Evolutionary conservation across 2,329 filamentous ascomycete genomes (phyloP), one percentile per base, ranked within the genome.

Genomic region (Graphiopsis chlorocephala): DNA sequence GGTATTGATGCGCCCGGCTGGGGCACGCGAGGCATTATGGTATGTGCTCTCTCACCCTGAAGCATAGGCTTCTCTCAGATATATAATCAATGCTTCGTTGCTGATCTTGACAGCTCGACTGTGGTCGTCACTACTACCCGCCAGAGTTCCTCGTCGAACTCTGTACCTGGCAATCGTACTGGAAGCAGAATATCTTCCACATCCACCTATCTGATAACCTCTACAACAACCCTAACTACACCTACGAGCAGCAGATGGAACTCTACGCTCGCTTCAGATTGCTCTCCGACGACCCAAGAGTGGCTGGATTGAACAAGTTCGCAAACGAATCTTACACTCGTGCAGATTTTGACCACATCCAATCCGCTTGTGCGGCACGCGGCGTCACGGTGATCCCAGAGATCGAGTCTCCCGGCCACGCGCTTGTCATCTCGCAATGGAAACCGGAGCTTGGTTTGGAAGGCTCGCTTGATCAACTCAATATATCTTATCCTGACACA

Each of bases 131-230:
- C 69, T 87, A 81, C 71, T 87, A 87, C 68, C 81, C 85, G 0
- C 75, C 79, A 7, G 76, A 80, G 15, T 87, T 86, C 66, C 69
- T 87, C 17, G 77, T 80, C 47, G 84, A 87, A n/a, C 75, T 87
- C 67, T 87, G 85, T 72, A 79, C 81, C 0, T 87, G 86, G 72
- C 82, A 85, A 67, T 86, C 84, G 29, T 87, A 84, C 71, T 87
- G 85, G 76, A 88, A 87, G 69, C 81, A 86, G 67, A 86, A 86
- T 67, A 81, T 81, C 1, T 83, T 87, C 61, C 85, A 87, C 52
- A 73, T 87, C 20, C 85, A 88, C 70, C 77, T 86, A 3, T 85
- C 81, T 66, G 85, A 88, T 70, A 87, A 86, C 68, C 74, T 84
- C 3, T 80, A 80, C 70, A 80, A 83, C 50, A 84, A 84, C 38